Evolutionary conservation across 805 yeast species (phyloP), one percentile per base, ranked within the genome.

Genomic region (Saccharomycopsis lassenensis): DNA sequence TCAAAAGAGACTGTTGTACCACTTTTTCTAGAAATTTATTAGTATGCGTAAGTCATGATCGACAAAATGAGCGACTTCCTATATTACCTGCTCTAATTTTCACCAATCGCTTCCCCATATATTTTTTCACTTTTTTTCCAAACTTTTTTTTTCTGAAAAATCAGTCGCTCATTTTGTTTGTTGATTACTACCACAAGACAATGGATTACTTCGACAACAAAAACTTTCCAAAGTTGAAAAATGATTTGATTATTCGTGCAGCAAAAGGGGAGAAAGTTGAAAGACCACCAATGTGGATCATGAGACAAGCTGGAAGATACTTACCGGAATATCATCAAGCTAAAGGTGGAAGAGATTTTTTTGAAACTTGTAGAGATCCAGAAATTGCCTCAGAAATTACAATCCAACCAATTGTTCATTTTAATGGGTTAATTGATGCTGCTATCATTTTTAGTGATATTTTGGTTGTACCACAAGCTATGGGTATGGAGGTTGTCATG

Each of bases 261-360:
- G 96, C 97, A 7, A 67, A 68, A 46, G 96, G 80, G 35, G 94
- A 89, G 54, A 62, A 62, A 42, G 96, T 89, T 27, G 97, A 91
- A 59, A 75, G 98, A 55, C 96, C 98, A 2, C 98, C 98, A 14
- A 75, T 91, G 43, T 91, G 96, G 96, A 80, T 87, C 48, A 86
- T 86, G 96, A 74, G 96, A 59, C 96, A 86, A 63, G 96, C 96
- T n/a, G 96, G 96, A 14, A 69, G 96, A 43, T 86, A 87, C 51
- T 62, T 67, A 24, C 94, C 94, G 20, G 94, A 91, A 55, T 91
- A 91, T 55, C 95, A 87, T 56, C 71, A 75, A 53, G 95, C 76
- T 32, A 91, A 91, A 54, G 93, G 73, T 33, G 69, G 69, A 11
- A 67, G 83, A 46, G 95, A 91, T 59, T 91, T 91, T 57, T 91